Base-by-base conservation (phyloP, 441 rosid species). In the Daphne laureola region DNA sequence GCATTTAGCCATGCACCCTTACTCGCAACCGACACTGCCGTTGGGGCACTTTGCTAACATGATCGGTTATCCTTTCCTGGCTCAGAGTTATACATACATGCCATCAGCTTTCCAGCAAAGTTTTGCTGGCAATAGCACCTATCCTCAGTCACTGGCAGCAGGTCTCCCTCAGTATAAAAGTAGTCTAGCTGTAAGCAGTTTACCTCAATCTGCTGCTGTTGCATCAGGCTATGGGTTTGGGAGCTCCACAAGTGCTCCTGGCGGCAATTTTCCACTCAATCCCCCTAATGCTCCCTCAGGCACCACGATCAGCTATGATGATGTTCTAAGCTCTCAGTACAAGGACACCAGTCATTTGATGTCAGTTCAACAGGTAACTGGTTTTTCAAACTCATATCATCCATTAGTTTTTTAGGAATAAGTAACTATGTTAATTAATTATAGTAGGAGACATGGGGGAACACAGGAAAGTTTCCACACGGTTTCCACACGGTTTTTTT, bases 41-140 rank as follows among this genome's bases (percentile, higher is more conserved):
- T 52, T 92, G 76, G 86, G 90, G 42, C 96, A 76, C 61, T 90
- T 74, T 57, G 77, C 98, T 16, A 93, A 89, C 71, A 87, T 93
- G 97, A 79, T 90, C 46, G 66, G 93, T 57, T 90, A 90, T 63
- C 95, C 96, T 49, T 76, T 81, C 65, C 67, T 90, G 79, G 92
- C 98, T 55, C 98, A 82, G 79, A 87, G 87, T 75, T 93, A 90
- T 68, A 69, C 95, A 0, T 90, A 87, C 48, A 74, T 93, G 95
- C 97, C 97, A 31, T 87, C 99, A 0, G 93, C 91, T 60, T 93
- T 71, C 67, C 99, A 89, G 81, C 98, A 92, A 80, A 55, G 81
- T 43, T 84, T 75, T 73, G 77, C 93, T 54, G 94, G 94, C 56
- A 92, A 81, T 63, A 86, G 67, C 68, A 59, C 91, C 26, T 89